Conservation (phyloP, 805 yeast species). For the Clavispora phyllophila region DNA sequence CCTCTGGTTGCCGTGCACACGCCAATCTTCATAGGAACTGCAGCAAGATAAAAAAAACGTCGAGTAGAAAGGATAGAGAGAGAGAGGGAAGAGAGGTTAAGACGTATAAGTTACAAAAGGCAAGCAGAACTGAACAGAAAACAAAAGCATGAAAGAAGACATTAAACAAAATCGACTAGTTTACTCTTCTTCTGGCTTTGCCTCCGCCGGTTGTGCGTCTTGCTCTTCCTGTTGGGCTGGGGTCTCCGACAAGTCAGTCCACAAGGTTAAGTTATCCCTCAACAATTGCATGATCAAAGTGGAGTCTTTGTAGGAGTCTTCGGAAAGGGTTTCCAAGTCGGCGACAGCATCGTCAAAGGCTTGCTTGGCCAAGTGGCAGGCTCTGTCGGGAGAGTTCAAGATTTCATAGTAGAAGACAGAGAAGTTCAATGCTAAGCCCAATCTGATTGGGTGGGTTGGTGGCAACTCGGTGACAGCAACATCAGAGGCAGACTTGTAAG, state of each 20-base stretch:
- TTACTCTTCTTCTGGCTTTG: slow-evolving; percentile 25
- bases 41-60: not conserved
- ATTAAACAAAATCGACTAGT: slow-evolving; percentile 3
- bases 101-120: slow-evolving; percentile 13
- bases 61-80: slow-evolving; percentile 1
- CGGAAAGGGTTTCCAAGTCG: slow-evolving; percentile 94
- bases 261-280: slow-evolving; percentile 95
- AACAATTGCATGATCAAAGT: slow-evolving; percentile 98
- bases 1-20: not conserved
- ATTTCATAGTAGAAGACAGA: slow-evolving; percentile 98
- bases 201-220: slow-evolving; percentile 18
- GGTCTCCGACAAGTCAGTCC: slow-evolving; percentile 94
- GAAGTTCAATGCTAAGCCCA: slow-evolving; percentile 96
- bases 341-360: slow-evolving; percentile 99
- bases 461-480: slow-evolving; percentile 96
- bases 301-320: slow-evolving; percentile 97
- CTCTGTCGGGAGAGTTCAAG: slow-evolving; percentile 96
- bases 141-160: slow-evolving; percentile 6
- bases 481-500: slow-evolving; percentile 92
- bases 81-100: slow-evolving; percentile 1
- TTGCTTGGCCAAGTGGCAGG: slow-evolving; percentile 97
- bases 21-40: not conserved
- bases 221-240: slow-evolving; percentile 40
- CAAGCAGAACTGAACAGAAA: slow-evolving; percentile 15
- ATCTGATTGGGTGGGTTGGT: slow-evolving; percentile 97